Conservation (phyloP, 1,139 yeast genomes). For the Candida smagusa region DNA sequence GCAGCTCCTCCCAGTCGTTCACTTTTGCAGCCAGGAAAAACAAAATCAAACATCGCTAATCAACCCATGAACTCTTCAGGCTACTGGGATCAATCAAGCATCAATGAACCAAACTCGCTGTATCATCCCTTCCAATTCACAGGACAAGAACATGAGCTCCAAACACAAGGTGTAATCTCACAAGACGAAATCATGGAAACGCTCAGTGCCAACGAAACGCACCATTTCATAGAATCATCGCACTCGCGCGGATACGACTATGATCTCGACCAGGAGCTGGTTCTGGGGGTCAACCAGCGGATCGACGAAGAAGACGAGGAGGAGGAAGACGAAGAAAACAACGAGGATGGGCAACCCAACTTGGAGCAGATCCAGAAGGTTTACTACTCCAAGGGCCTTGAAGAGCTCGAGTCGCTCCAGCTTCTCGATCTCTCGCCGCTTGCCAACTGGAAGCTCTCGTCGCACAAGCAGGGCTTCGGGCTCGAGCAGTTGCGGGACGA, state of each 20-base stretch:
- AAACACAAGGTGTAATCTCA: constrained; percentile 32
- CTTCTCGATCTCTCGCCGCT: constrained; percentile 71
- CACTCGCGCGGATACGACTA: constrained; percentile 5
- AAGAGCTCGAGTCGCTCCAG: constrained; percentile 56
- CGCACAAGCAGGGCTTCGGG: constrained; percentile 72
- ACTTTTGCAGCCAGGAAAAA: no score
- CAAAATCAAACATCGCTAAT: no score
- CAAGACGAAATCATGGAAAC: constrained; percentile 36
- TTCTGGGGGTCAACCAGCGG: constrained; percentile 2
- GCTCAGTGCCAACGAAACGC: constrained; percentile 18
- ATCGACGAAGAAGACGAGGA: constrained; percentile 5
- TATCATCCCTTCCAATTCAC: constrained; percentile 3
- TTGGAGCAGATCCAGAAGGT: constrained; percentile 33
- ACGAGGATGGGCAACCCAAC: constrained; percentile 17
- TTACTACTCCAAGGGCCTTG: constrained; percentile 47
- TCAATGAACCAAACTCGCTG: constrained; percentile 8
- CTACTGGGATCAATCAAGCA: constrained; percentile 24
- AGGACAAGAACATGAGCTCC: constrained; percentile 27
- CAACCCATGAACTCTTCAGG: constrained; percentile 32
- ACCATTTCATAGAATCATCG: constrained; percentile 8
- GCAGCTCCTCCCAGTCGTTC: no score
- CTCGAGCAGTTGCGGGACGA: constrained; percentile 70
- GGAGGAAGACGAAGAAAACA: constrained; percentile 9
- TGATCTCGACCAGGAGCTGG: constrained; percentile 8
- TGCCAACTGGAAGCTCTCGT: constrained; percentile 85